Evolutionary conservation across 2,329 filamentous ascomycete genomes (phyloP), one percentile per base, ranked within the genome.

Genomic region (Orbilia ellipsospora): DNA sequence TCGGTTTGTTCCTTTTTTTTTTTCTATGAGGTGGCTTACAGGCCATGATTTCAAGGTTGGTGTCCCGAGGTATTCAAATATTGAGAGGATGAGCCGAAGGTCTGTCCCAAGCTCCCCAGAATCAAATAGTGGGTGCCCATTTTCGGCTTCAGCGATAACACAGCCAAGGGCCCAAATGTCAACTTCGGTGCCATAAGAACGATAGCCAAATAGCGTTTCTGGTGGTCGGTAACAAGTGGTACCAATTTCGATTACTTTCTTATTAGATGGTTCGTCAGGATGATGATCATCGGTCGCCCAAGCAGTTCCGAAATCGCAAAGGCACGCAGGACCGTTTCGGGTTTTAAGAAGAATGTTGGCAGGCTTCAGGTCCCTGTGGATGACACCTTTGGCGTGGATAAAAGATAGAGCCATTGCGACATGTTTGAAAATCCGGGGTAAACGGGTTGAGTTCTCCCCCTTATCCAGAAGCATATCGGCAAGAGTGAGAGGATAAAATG

Each of bases 291-390:
- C 82, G 1, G 90, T 87, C 78, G 90, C 89, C 93, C 93, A 97
- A 7, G 94, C 89, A 45, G 95, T 96, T 60, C 95, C 94, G 83
- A 99, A 98, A 82, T 99, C 95, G 42, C 92, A 89, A 1, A 99
- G 86, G 78, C 90, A 91, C 2, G 92, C 92, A 3, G 92, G 91
- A 0, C 91, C 92, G 4, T 86, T 84, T 0, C 87, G 84, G 0
- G 90, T 88, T 50, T 86, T 84, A 54, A 97, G 86, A 7, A 97
- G 85, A 42, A 99, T 87, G 63, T 97, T 96, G 0, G 93, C 93
- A 0, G 95, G 95, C 80, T 99, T 99, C 81, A 99, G 85, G 80
- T 99, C 95, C 68, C 95, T 90, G 81, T 99, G 95, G 65, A 99
- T 90, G 70, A 99, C 93, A 6, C 89, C 90, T 23, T 88, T 83